Percentiles rank a stretch among this genome's conserved stretches.
Evolutionary conservation across 371 early-diverging fungal genomes (phyloP).

Genomic region (Mucor plumbeus): DNA sequence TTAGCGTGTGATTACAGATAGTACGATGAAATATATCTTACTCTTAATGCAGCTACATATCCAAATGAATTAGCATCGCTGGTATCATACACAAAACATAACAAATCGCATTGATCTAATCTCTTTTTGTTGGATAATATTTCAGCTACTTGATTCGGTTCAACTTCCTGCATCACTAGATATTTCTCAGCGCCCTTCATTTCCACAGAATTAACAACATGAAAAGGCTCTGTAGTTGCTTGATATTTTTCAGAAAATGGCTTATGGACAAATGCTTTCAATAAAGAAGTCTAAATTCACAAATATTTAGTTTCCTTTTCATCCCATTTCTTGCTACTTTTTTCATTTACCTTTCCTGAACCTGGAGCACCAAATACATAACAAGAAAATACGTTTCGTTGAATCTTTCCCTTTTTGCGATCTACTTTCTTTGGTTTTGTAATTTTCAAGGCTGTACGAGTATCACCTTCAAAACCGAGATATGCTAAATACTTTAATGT

Average conservation of each 20-base stretch:
- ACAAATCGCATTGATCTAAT: slow-evolving; percentile 87
- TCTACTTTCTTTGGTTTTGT: slow-evolving; percentile 68
- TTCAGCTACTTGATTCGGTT: slow-evolving; percentile 76
- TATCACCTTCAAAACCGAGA: slow-evolving; percentile 90
- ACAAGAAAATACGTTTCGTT: slow-evolving; percentile 88
- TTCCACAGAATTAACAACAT: slow-evolving; percentile 93
- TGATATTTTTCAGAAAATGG: slow-evolving; percentile 75
- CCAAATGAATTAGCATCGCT: slow-evolving; percentile 93
- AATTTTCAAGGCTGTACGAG: slow-evolving; percentile 73
- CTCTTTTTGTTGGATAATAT: slow-evolving; percentile 77
- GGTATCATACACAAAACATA: slow-evolving; percentile 94
- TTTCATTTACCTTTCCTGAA: slow-evolving; percentile 81
- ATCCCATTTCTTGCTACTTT: background rate
- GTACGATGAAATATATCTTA: slow-evolving; percentile 33
- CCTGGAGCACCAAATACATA: slow-evolving; percentile 95
- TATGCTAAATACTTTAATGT: slow-evolving; percentile 94
- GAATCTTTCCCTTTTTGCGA: slow-evolving; percentile 82
- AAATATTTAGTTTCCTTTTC: background rate
- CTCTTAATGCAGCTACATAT: slow-evolving; percentile 84
- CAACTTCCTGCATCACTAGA: slow-evolving; percentile 93
- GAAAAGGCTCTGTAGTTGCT: slow-evolving; percentile 78
- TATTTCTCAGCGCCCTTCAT: slow-evolving; percentile 93
- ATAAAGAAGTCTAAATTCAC: slow-evolving; percentile 69
- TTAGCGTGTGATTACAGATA: no score
- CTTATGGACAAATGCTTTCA: slow-evolving; percentile 85